Evolutionary conservation across 1,284 basidiomycete genomes (phyloP), one percentile per base, ranked within the genome.

Genomic region (Cutaneotrichosporon cavernicola): DNA sequence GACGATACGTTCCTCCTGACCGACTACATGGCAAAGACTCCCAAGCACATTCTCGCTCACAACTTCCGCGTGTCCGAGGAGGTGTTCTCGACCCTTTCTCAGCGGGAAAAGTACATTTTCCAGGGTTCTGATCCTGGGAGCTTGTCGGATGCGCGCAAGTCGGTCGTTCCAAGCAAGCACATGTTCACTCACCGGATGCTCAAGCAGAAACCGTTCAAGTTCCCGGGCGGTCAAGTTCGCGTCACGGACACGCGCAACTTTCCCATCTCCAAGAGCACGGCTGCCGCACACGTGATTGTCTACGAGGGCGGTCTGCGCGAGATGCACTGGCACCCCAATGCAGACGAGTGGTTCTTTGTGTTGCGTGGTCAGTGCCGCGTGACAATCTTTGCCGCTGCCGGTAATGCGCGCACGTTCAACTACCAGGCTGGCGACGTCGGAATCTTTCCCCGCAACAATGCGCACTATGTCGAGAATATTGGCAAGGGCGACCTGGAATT

Each of bases 381-480:
- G 58, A 88, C 88, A 0, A 78, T 88, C 51, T 90, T 89, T 70
- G 88, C 87, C 2, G 81, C 85, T 2, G 81, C 83, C 63, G 82
- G 83, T 30, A 87, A 86, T 63, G 86, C 89, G 1, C 76, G 86
- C 52, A 90, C 89, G 0, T 90, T 87, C 75, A 84, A 90, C 72
- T 89, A 85, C 73, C 83, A 86, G 80, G 80, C 85, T 58, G 88
- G 88, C 22, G 88, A 89, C 71, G 84, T 89, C 63, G 87, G 85
- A 32, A 86, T 86, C 66, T 73, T 66, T 40, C 76, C 86, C 10
- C 85, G 64, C 55, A 67, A 68, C 60, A 51, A 67, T 83, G 86
- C 86, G 4, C 88, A 89, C 72, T 89, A 87, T 69, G 83, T 89
- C n/a, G 87, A 90, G 78, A 89, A 89, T 71, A 86, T 82, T 18